Evolutionary conservation across 106 monocot species (phyloP).

Genomic region (Dendrobium catenatum): DNA sequence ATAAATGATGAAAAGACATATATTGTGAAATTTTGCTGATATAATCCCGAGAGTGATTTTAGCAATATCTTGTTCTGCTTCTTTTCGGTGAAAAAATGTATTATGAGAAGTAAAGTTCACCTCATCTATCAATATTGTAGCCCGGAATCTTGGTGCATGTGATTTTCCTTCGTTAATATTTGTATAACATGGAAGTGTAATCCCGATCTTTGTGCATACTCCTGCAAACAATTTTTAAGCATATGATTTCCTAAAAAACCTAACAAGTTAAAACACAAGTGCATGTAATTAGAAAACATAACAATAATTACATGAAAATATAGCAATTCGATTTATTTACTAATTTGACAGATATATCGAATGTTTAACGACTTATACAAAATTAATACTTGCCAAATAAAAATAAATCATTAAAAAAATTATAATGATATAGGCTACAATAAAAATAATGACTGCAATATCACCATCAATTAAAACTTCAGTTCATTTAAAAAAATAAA

Average conservation of each 20-base stretch:
- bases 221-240: conserved; percentile 35
- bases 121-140: conserved; percentile 25
- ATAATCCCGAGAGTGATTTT: conserved; percentile 25
- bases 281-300: neutral
- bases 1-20: conserved; percentile 9
- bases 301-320: too few species aligned
- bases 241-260: conserved; percentile 9
- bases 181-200: conserved; percentile 27
- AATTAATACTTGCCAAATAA: too few species aligned
- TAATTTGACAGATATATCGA: neutral
- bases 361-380: too few species aligned
- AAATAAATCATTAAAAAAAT: too few species aligned
- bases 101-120: conserved; percentile 12
- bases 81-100: conserved; percentile 30
- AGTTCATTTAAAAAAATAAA: too few species aligned
- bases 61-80: conserved; percentile 48
- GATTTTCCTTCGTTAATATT: conserved; percentile 25
- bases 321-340: neutral
- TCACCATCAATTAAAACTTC: too few species aligned
- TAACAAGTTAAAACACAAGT: neutral
- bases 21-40: conserved; percentile 12
- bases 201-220: conserved; percentile 30
- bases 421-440: too few species aligned
- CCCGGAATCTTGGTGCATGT: conserved; percentile 29
- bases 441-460: too few species aligned